phyloP scores from a whole-genome alignment of 176 grass and related monocot genomes.

The Hordeum vulgare region DNA sequence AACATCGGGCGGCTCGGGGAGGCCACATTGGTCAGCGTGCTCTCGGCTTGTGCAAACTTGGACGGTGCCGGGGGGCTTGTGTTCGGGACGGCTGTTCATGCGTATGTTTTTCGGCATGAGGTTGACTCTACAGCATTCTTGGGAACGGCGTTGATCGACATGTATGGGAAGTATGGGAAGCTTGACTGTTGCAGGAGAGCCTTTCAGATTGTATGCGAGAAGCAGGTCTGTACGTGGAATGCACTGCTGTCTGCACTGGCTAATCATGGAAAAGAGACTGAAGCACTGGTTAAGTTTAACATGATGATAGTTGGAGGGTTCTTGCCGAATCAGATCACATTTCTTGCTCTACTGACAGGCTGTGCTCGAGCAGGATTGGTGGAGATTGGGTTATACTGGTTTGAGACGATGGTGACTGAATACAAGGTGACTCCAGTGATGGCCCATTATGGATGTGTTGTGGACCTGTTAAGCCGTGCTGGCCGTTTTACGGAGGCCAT shows the following conservation, averaged over 20 bases:
- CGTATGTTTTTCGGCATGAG: slow-evolving; percentile 24
- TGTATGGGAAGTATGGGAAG: slow-evolving; percentile 70
- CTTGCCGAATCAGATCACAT: slow-evolving; percentile 56
- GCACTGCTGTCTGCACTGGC: slow-evolving; percentile 52
- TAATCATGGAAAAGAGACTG: slow-evolving; percentile 42
- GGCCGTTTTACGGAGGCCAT: slow-evolving; percentile 45
- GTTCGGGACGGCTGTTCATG: slow-evolving; percentile 42
- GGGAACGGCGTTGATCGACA: slow-evolving; percentile 63
- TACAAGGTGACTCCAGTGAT: slow-evolving; percentile 47
- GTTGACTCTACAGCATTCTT: slow-evolving; percentile 47
- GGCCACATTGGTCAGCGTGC: slow-evolving; percentile 58
- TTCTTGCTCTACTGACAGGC: slow-evolving; percentile 50
- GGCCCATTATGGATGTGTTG: slow-evolving; percentile 76
- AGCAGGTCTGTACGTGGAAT: slow-evolving; percentile 68
- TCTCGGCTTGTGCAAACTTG: slow-evolving; percentile 61
- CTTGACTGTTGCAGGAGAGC: slow-evolving; percentile 28
- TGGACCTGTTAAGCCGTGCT: slow-evolving; percentile 50
- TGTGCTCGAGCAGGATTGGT: slow-evolving; percentile 54
- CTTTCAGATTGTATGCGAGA: slow-evolving; percentile 16
- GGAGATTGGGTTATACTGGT: slow-evolving; percentile 51
- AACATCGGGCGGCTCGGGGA: slow-evolving; percentile 23
- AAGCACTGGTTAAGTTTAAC: slow-evolving; percentile 45
- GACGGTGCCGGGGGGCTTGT: slow-evolving; percentile 20
- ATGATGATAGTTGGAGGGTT: slow-evolving; percentile 41
- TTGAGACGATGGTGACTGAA: slow-evolving; percentile 33